Base-by-base conservation (phyloP, 176 grass and related monocot species). In the Triticum monococcum region DNA sequence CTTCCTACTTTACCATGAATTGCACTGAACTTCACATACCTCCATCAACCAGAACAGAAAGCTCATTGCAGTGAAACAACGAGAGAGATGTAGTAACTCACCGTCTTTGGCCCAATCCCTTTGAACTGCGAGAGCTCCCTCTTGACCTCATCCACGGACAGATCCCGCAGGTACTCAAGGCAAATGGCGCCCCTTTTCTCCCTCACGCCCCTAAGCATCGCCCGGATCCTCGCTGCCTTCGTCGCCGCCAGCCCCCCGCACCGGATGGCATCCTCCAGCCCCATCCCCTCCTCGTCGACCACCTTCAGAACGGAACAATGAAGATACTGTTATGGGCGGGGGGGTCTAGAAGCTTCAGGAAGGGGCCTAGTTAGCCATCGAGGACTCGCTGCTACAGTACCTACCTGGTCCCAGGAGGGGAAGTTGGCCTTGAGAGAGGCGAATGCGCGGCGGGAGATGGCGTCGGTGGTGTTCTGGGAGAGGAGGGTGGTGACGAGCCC, bases 391-490 rank as follows among this genome's bases (percentile, higher is more conserved):
- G 36, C 10, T 62, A 36, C 37, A 38, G 37, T 38, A 33, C 28
- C 33, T 86, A 93, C 95, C 71, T 91, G 90, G 88, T 91, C 80
- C 94, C 94, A 96, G 32, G 92, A 83, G 26, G 87, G 90, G 86
- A 99, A 94, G 0, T 87, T 79, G 40, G 82, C 73, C 80, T 96
- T 99, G 79, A 99, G 94, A 45, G 90, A 89, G 36, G 80, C 79
- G 69, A 96, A 99, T 4, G 97, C 94, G 77, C 84, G 87, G 79
- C 89, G 86, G 17, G 94, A 96, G 91, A 94, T 94, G 71, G 83
- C 86, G 14, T 99, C 97, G 6, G 92, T 99, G 37, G 97, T 93
- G 85, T 99, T 99, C 85, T 99, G 97, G 1, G 94, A 99, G 37
- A 94, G 91, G 9, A 99, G 85, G n/a, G 92, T 99, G 72, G 72